Evolutionary conservation across 2,329 filamentous ascomycete genomes (phyloP).

Genomic region (Alternaria gaisen): DNA sequence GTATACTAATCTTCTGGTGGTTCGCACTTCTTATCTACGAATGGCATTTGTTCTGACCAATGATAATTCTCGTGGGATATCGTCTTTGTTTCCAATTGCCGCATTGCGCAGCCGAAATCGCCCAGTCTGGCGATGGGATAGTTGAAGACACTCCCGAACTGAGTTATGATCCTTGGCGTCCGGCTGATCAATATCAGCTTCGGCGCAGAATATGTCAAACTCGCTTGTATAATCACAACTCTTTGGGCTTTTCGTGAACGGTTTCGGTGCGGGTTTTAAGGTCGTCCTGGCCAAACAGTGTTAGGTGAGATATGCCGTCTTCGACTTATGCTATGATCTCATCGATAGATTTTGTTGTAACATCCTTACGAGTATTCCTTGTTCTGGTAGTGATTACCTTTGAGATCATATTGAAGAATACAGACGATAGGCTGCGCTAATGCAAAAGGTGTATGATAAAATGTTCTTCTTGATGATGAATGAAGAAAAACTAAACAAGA

Average conservation of each 20-base stretch:
- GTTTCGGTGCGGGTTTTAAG: neutral
- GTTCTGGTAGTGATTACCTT: neutral
- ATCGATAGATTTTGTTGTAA: neutral
- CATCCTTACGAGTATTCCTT: neutral
- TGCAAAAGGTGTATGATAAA: neutral
- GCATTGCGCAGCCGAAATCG: constrained; percentile 3
- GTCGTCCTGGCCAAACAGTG: neutral
- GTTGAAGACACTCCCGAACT: neutral
- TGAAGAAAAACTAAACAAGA: neutral
- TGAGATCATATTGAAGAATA: neutral
- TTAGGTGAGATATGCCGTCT: neutral
- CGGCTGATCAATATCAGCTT: neutral
- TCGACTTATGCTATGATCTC: neutral
- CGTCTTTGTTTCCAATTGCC: neutral
- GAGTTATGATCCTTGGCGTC: neutral
- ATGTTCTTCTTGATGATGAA: neutral
- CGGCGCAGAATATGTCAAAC: neutral
- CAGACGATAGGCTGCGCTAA: neutral
- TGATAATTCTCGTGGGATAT: neutral
- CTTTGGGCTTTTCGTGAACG: neutral
- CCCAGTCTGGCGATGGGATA: neutral
- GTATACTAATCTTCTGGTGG: neutral
- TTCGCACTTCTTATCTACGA: neutral
- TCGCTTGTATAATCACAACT: neutral
- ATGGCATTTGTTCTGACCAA: neutral